phyloP scores from a whole-genome alignment of 208 protist species.

The Strigomonas culicis region DNA sequence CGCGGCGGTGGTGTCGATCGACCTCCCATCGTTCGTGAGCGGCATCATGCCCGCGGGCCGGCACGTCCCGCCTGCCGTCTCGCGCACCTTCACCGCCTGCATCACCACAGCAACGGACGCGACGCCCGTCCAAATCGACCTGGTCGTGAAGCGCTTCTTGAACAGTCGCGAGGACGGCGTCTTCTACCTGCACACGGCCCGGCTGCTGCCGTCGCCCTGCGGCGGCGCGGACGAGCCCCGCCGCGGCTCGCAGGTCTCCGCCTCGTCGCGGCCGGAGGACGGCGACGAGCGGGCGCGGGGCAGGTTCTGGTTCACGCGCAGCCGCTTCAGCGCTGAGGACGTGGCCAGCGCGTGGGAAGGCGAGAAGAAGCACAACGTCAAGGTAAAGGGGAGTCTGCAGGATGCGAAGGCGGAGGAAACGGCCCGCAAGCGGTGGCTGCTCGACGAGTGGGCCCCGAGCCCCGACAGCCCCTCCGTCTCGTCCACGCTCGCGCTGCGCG shows the following conservation, averaged over 20 bases:
- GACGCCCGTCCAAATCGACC: constrained; percentile 6
- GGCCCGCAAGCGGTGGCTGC: constrained; percentile 6
- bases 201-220: constrained; percentile 18
- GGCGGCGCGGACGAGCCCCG: not conserved
- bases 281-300: too few relatives aligned
- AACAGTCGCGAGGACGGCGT: constrained; percentile 12
- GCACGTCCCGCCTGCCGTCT: not conserved
- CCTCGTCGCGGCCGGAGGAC: not conserved
- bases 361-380: not conserved
- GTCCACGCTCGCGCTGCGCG: not conserved
- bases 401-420: not conserved
- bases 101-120: not conserved
- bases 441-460: constrained; percentile 10
- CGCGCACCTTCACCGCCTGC: not conserved
- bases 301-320: constrained; percentile 8
- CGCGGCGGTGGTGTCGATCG: not conserved
- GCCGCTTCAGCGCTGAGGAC: constrained; percentile 7
- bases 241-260: not conserved
- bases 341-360: not conserved
- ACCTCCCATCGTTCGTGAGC: not conserved
- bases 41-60: not conserved
- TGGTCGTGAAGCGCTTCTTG: not conserved
- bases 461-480: constrained; percentile 2
- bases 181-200: constrained; percentile 26
- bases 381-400: not conserved